Evolutionary conservation across 441 rosid species (phyloP).

Genomic region (Geranium incanum): DNA sequence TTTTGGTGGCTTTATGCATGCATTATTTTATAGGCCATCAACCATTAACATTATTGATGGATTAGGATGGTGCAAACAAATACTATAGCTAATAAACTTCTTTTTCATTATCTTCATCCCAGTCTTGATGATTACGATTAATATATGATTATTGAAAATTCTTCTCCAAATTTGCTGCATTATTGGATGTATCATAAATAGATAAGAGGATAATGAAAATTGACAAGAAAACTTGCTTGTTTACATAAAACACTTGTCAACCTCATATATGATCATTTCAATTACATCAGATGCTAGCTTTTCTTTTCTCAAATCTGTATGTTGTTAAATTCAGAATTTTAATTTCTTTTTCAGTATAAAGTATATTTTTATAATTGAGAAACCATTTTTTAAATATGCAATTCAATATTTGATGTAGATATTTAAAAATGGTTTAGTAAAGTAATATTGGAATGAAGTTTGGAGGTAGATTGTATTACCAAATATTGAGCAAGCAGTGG

Average conservation of each 20-base stretch:
- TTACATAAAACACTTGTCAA: not conserved
- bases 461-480: too few relatives aligned
- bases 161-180: not conserved
- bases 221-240: not conserved
- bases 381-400: too few relatives aligned
- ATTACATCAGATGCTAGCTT: not conserved
- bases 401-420: too few relatives aligned
- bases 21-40: not conserved
- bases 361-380: too few relatives aligned
- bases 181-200: not conserved
- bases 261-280: not conserved
- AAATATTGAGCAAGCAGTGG: too few relatives aligned
- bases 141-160: too few relatives aligned
- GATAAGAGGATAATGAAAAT: not conserved
- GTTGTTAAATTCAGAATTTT: not conserved
- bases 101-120: not conserved
- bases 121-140: not conserved
- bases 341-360: too few relatives aligned
- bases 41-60: not conserved
- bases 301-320: not conserved
- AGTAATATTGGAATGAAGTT: too few relatives aligned
- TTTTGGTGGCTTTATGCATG: not conserved
- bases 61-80: not conserved
- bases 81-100: not conserved
- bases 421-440: too few relatives aligned